Base-by-base conservation (phyloP, 768 basidiomycete genomes). In the Lepiota brunneoincarnata region DNA sequence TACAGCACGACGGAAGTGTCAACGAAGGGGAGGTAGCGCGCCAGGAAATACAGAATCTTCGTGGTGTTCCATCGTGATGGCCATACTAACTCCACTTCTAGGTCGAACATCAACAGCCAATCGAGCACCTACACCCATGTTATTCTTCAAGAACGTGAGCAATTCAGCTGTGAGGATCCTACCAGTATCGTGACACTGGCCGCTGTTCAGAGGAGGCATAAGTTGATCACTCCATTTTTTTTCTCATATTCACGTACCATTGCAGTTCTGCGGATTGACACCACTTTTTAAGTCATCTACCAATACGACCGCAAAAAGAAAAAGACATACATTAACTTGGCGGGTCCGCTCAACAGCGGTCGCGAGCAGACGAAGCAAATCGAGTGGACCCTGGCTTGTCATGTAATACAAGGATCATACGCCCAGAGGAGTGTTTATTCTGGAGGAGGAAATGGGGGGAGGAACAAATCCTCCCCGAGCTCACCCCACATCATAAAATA, bases 61-160 rank as follows among this genome's bases (percentile, higher is more conserved):
- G 50, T 46, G 9, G 28, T 31, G 18, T 56, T 56, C 55, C 55
- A 56, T 34, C 26, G 24, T 24, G 37, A 26, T 10, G 28, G 17
- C 55, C 55, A 56, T 17, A 56, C 24, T 20, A 56, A 35, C 6
- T 41, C 44, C 9, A 56, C 49, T 47, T 68, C 67, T 14, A 57
- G n/a, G 4, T 61, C 52, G 10, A 67, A 49, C 15, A 66, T 68
- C 46, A 67, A 48, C 26, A 65, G 35, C 57, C 58, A 64, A 54
- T 68, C 67, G 10, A 53, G 36, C 28, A 17, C 51, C 51, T 54
- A 20, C 14, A n/a, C 18, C 20, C 23, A 6, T 34, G 11, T 38
- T 26, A 11, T 31, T 41, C 17, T 40, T 1, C 28, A 9, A 9
- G 11, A 17, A 34, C n/a, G 2, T 7, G 21, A 9, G 12, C n/a